phyloP scores from a whole-genome alignment of 2,329 filamentous ascomycete species.

The Fonsecaea pedrosoi region DNA sequence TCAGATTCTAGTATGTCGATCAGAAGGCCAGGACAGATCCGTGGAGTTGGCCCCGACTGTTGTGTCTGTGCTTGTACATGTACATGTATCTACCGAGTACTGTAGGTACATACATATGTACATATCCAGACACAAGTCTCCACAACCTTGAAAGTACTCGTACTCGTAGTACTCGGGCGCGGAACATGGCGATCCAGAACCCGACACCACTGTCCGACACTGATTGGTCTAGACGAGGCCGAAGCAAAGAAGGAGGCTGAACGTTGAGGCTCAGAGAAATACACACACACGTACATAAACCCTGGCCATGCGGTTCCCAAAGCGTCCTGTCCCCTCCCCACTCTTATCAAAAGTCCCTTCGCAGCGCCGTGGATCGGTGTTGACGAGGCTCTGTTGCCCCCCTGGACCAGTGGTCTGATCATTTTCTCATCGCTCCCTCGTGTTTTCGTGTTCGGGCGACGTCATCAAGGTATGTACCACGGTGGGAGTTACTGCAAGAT shows the following conservation, averaged over 20 bases:
- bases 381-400: not conserved
- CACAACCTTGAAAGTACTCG: too few species aligned
- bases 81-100: too few species aligned
- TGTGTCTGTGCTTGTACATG: too few species aligned
- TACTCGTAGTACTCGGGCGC: too few species aligned
- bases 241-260: slow-evolving; percentile 18
- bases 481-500: not conserved
- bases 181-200: too few species aligned
- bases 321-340: not conserved
- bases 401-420: not conserved
- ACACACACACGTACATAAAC: too few species aligned
- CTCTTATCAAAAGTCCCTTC: not conserved
- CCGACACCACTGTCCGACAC: too few species aligned
- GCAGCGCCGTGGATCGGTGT: not conserved
- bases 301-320: slow-evolving; percentile 3
- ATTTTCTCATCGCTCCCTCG: not conserved
- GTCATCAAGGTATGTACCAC: not conserved
- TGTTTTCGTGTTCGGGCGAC: not conserved
- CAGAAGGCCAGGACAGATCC: too few species aligned
- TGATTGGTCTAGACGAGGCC: slow-evolving; percentile 6
- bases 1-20: too few species aligned
- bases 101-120: too few species aligned
- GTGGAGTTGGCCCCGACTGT: too few species aligned
- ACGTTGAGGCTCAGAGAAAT: slow-evolving; percentile 29
- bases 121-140: too few species aligned